Evolutionary conservation across 257 asterid species (phyloP), one percentile per base, ranked within the genome.

Genomic region (Nicotiana noctiflora): DNA sequence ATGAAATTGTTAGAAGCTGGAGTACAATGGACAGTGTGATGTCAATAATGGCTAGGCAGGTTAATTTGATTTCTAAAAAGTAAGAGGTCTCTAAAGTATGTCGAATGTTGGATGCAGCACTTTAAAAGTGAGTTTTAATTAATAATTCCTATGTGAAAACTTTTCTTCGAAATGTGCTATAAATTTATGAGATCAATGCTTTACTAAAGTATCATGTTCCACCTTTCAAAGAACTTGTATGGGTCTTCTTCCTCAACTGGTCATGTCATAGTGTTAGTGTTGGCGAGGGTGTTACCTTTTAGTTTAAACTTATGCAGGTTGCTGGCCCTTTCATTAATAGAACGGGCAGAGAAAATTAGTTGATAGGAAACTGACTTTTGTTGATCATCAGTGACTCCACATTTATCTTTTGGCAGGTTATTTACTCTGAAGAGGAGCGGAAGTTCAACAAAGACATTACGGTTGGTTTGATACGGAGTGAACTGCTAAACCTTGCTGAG

Each of bases 401-500:
- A 13, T 46, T 14, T 78, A 63, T 83, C 37, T 65, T 80, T 83
- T 85, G 84, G 80, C 89, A 96, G 99, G 98, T 96, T 79, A 84
- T 89, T 70, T 96, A 96, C 91, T 92, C 98, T 15, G 99, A 94
- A 44, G 98, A 94, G 87, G 97, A 92, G 56, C 87, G 95, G 76
- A 96, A 94, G 86, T 96, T 92, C 90, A 92, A 92, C 83, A 94
- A 87, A 88, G 98, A 92, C 81, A 94, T 96, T 56, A 90, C 92
- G 8, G 83, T 91, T 79, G 98, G 98, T 83, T 94, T 96, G 83
- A 96, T 96, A 23, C 90, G 75, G 67, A 89, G 96, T 75, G 98
- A 94, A 82, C 79, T 96, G 74, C 87, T 96, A 68, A 94, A 91
- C 88, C 95, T 96, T 82, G 94, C 97, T 0, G 99, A 96, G 84